Conservation (phyloP, 768 basidiomycete genomes). For the Pleurotus cornucopiae region DNA sequence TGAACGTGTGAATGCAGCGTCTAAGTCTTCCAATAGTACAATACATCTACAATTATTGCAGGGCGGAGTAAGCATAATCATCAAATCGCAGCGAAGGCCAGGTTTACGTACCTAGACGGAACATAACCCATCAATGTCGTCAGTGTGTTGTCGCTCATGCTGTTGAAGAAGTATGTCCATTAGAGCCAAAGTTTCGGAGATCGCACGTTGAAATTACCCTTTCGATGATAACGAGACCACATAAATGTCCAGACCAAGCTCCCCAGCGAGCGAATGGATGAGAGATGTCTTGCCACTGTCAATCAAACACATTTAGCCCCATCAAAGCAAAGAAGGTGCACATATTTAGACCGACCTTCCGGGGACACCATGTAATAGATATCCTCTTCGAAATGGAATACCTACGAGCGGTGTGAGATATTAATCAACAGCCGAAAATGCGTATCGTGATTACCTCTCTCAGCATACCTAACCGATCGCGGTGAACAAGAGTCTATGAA, state of each 20-base stretch:
- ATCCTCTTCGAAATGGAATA: constrained; percentile 85
- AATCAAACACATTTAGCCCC: constrained; percentile 14
- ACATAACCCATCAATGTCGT: constrained; percentile 86
- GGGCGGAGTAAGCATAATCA: not conserved
- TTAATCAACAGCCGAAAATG: constrained; percentile 11
- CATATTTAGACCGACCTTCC: constrained; percentile 53
- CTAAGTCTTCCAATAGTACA: constrained; percentile 89
- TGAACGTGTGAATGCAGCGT: constrained; percentile 86
- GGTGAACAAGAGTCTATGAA: constrained; percentile 15
- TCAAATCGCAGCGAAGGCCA: constrained; percentile 2
- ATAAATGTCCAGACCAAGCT: constrained; percentile 86
- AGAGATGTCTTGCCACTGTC: constrained; percentile 80
- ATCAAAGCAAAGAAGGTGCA: not conserved
- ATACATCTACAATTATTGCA: constrained; percentile 61
- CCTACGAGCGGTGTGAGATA: constrained; percentile 36
- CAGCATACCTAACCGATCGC: constrained; percentile 66
- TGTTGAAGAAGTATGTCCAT: constrained; percentile 22
- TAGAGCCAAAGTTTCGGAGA: constrained; percentile 13
- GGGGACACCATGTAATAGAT: constrained; percentile 80
- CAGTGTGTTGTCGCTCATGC: constrained; percentile 89
- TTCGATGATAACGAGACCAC: constrained; percentile 86
- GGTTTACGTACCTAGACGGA: constrained; percentile 58
- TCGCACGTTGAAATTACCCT: constrained; percentile 48
- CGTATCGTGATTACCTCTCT: constrained; percentile 56
- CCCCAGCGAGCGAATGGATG: constrained; percentile 81